Evolutionary conservation across 2,329 filamentous ascomycete genomes (phyloP), one percentile per base, ranked within the genome.

Genomic region (Cordyceps cicadae): DNA sequence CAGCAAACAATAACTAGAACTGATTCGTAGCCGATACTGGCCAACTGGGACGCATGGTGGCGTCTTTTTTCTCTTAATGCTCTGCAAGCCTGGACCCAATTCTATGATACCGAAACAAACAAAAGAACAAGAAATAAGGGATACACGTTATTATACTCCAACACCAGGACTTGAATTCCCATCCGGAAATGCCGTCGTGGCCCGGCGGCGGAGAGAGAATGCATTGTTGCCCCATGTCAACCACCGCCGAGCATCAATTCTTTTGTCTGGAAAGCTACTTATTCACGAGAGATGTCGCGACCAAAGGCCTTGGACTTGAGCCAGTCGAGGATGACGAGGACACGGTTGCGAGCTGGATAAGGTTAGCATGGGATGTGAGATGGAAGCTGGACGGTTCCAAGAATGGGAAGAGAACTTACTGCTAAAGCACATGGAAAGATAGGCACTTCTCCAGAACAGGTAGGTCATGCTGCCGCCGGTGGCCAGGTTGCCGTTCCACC

Each of bases 351-450:
- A 64, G 90, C 90, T 95, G 65, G 52, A 56, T 43, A 1, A 49
- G 37, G 66, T 73, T 62, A 70, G 48, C 34, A 63, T 62, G 46
- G 63, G 60, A 66, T 65, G 68, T 56, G 43, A 66, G 64, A 21
- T n/a, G 24, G 21, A 48, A 48, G 5, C 4, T 46, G n/a, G 43
- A 46, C n/a, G 21, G 39, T 3, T 24, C 24, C 21, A 4, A 12
- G 6, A 8, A 29, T 26, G 5, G 7, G 14, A 26, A 39, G 63
- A 24, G 59, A 67, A 89, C 90, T 87, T 84, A 94, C 91, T 92
- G 86, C 92, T 97, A 77, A 99, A 99, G 85, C 93, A 97, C 94
- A 99, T 99, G 82, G 91, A 97, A 75, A 99, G 81, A 76, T 99
- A 99, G 60, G 93, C 94, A 72, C 90, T 95, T 74, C 92, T 85